Percentiles rank a stretch among this genome's conserved stretches.
Conservation (phyloP, 192 early-diverging fungal species). For the Ramicandelaber brevisporus region DNA sequence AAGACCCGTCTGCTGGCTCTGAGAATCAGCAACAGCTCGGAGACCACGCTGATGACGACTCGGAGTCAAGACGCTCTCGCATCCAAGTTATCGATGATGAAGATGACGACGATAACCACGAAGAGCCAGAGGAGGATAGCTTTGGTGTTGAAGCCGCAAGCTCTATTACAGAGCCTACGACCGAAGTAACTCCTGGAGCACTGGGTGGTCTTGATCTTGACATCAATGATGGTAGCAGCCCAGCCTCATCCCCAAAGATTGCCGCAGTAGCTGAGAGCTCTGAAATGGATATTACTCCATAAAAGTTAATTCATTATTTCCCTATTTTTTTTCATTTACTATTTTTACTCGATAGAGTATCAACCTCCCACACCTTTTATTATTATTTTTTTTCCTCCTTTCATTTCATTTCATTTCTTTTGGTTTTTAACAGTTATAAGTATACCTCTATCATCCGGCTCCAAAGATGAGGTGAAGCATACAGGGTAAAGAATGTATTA, state of each 20-base stretch:
- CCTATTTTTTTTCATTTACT: conserved; percentile 1
- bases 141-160: not conserved
- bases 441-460: no score
- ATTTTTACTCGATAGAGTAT: not conserved
- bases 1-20: conserved; percentile 2
- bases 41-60: no score
- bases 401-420: not conserved
- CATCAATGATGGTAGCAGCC: not conserved
- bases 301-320: not conserved
- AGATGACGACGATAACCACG: no score
- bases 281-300: no score
- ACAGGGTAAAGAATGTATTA: no score
- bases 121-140: not conserved
- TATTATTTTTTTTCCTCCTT: not conserved
- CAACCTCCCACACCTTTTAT: not conserved
- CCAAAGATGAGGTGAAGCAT: no score
- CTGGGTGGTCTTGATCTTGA: conserved; percentile 1
- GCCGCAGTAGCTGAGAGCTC: no score
- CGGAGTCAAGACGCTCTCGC: no score
- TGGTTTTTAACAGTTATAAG: not conserved
- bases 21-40: no score
- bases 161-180: not conserved
- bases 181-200: conserved; percentile 1
- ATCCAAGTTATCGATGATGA: no score
- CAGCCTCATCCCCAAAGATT: no score